Evolutionary conservation across 2,329 filamentous ascomycete genomes (phyloP).

Genomic region (Sarocladiaceae sp.): DNA sequence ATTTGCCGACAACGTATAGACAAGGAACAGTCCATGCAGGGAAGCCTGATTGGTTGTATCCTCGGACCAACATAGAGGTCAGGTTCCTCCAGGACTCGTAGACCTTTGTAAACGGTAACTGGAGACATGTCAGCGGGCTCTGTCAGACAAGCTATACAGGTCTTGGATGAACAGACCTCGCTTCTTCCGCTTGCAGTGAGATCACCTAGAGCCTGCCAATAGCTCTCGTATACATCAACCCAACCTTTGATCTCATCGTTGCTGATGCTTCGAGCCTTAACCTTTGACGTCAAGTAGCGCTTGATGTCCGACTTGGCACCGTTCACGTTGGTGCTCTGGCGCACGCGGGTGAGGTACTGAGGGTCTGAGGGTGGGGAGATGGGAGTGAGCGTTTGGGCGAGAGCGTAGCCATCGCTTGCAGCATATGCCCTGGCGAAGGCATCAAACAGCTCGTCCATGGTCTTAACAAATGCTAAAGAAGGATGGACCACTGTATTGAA

Average conservation of each 20-base stretch:
- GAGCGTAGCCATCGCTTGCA: conserved; percentile 59
- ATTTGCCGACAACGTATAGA: conserved; percentile 80
- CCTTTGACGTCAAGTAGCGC: conserved; percentile 61
- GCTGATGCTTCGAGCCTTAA: conserved; percentile 37
- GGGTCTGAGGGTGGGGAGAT: conserved; percentile 56
- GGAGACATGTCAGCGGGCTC: background rate
- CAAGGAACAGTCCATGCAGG: conserved; percentile 90
- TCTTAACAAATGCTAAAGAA: no score
- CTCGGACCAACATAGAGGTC: conserved; percentile 67
- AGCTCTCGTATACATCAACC: conserved; percentile 76
- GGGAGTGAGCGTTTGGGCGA: conserved; percentile 72
- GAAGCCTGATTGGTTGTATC: conserved; percentile 70
- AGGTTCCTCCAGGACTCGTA: conserved; percentile 89
- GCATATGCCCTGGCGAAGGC: conserved; percentile 67
- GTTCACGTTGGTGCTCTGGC: conserved; percentile 61
- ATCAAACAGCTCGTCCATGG: conserved; percentile 67
- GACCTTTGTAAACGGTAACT: conserved; percentile 69
- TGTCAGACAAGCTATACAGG: conserved; percentile 14
- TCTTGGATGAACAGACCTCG: conserved; percentile 25
- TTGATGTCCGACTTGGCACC: conserved; percentile 64
- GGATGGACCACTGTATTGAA: no score
- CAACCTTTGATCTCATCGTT: conserved; percentile 70
- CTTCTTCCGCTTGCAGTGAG: conserved; percentile 50
- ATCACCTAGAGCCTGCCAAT: conserved; percentile 76
- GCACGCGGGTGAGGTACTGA: conserved; percentile 62